Base-by-base conservation (phyloP, 2,329 filamentous ascomycete genomes). In the Eutypella sp. region DNA sequence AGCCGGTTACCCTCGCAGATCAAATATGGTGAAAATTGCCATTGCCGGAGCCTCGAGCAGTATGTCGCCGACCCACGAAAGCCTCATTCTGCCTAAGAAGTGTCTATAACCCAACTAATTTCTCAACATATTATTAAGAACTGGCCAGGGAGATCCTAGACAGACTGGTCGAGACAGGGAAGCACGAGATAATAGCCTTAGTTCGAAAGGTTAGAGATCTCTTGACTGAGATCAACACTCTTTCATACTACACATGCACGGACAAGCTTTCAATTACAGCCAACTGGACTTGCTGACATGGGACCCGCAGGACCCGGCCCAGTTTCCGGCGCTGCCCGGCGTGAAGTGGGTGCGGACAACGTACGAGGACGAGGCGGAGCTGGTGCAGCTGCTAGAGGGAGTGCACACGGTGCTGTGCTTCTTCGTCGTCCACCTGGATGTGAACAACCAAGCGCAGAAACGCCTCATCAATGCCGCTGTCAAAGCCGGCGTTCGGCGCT, bases 381-480 rank as follows among this genome's bases (percentile, higher is more conserved):
- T 62, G 5, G 50, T 45, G 4, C n/a, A 47, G 23, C 40, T 46
- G 5, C 48, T 62, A 13, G 20, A 50, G 9, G 59, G 58, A 7
- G 52, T 57, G 5, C 47, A 62, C 40, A 52, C 52, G 1, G 48
- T 62, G 3, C 41, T 62, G 5, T 57, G 53, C 20, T 57, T 62
- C 47, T 48, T 61, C 37, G 40, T 49, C 20, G 49, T 50, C 24
- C 50, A 56, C n/a, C 22, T 42, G 8, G 58, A 61, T 15, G 46
- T 45, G 4, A 51, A 43, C 3, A 51, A 43, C 34, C 42, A 31
- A 4, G 44, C 44, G 1, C 57, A 59, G 41, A 59, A 54, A 46
- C 47, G 49, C 18, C 50, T 62, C 10, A 59, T 62, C 29, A 54
- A 61, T 29, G 59, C 58, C 9, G 36, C 56, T 9, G 42, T 62